Evolutionary conservation across 805 yeast species (phyloP).

Genomic region (Cyberlindnera japonica): DNA sequence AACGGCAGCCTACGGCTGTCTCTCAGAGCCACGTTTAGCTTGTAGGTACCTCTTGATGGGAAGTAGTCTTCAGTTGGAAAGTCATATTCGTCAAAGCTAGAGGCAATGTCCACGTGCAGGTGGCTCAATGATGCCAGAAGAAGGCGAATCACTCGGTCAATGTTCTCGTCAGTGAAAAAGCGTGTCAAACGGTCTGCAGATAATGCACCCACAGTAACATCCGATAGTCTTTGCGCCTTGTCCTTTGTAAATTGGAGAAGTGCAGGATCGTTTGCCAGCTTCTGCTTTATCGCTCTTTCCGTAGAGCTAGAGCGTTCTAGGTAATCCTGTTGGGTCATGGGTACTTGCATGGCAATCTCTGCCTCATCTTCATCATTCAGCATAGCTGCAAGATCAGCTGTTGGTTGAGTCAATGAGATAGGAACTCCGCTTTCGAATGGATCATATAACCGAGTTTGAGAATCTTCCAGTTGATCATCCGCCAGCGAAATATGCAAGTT

Average conservation of each 20-base stretch:
- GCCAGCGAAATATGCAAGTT: conserved; percentile 49
- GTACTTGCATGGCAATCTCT: conserved; percentile 16
- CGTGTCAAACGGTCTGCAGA: conserved; percentile 42
- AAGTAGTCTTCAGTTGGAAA: conserved; percentile 11
- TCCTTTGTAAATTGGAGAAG: conserved; percentile 41
- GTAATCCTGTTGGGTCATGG: conserved; percentile 41
- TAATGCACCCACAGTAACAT: conserved; percentile 27
- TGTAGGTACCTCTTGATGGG: conserved; percentile 10
- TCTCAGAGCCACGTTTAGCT: conserved; percentile 32
- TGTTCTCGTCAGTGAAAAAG: conserved; percentile 44
- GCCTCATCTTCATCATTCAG: conserved; percentile 35
- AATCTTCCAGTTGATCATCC: conserved; percentile 39
- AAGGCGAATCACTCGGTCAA: conserved; percentile 40
- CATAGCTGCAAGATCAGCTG: conserved; percentile 38
- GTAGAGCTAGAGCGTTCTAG: conserved; percentile 34
- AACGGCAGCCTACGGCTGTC: conserved; percentile 45
- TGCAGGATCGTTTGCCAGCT: conserved; percentile 49
- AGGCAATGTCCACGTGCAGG: conserved; percentile 35
- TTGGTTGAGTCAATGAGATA: conserved; percentile 45
- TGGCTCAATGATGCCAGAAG: conserved; percentile 40
- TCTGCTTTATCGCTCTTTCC: conserved; percentile 28
- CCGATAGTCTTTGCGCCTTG: conserved; percentile 8
- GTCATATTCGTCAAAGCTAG: conserved; percentile 15
- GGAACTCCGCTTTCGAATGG: conserved; percentile 15
- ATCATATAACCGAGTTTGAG: conserved; percentile 21